phyloP scores from a whole-genome alignment of 345 rosid species.

The Carallia pectinifolia region DNA sequence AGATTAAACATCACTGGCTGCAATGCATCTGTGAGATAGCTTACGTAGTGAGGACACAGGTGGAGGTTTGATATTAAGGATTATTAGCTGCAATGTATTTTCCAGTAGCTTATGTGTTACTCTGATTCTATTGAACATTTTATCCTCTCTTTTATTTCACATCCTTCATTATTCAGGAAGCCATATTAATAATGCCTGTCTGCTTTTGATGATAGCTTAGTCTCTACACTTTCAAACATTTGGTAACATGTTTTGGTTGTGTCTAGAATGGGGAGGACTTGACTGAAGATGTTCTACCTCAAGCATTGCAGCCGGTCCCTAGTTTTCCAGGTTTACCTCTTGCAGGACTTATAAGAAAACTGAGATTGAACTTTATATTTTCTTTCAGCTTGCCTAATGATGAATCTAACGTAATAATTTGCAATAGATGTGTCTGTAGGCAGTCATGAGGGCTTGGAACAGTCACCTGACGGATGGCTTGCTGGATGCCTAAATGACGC shows the following conservation, averaged over 20 bases:
- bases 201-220: neutral
- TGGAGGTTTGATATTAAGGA: no score
- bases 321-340: conserved; percentile 66
- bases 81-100: no score
- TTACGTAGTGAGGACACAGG: no score
- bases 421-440: conserved; percentile 49
- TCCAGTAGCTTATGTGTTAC: no score
- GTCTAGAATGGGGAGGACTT: conserved; percentile 62
- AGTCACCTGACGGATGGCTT: conserved; percentile 64
- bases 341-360: conserved; percentile 11
- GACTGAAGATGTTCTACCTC: conserved; percentile 56
- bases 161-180: neutral
- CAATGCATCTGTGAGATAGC: neutral
- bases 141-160: neutral
- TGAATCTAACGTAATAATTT: conserved; percentile 12
- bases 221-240: no score
- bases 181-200: neutral
- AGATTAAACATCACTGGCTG: neutral
- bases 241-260: conserved; percentile 9
- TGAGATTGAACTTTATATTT: conserved; percentile 12
- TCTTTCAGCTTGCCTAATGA: conserved; percentile 10
- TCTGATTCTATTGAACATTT: neutral
- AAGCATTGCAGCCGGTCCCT: conserved; percentile 47
- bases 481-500: conserved; percentile 67
- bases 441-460: conserved; percentile 54